Percentiles rank a stretch among this genome's conserved stretches.
Evolutionary conservation across 768 basidiomycete species (phyloP).

Genomic region (Tremella fuciformis): DNA sequence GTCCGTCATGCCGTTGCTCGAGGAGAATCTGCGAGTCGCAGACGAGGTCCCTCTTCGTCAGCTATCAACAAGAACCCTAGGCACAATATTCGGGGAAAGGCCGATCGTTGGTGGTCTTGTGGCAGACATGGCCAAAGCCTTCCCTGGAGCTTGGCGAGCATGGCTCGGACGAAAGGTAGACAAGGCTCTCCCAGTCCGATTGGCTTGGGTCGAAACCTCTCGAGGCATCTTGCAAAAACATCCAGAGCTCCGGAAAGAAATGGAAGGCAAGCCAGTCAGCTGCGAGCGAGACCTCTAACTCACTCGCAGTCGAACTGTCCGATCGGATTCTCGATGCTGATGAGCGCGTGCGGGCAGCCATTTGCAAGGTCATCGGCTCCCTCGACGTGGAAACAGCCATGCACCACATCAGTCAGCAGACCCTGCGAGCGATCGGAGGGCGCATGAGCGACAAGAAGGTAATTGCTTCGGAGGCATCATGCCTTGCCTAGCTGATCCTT

Average conservation of each 20-base stretch:
- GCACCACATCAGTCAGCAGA: conserved; percentile 68
- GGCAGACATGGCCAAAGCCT: conserved; percentile 69
- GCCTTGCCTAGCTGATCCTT: conserved; percentile 9
- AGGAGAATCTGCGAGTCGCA: conserved; percentile 74
- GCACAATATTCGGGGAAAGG: conserved; percentile 73
- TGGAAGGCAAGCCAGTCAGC: conserved; percentile 67
- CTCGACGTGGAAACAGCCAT: conserved; percentile 87
- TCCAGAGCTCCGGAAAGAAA: conserved; percentile 63
- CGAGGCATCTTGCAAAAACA: conserved; percentile 63
- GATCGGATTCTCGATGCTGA: conserved; percentile 79
- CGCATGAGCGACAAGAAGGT: conserved; percentile 83
- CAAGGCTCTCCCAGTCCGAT: conserved; percentile 65
- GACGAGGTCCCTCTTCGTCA: conserved; percentile 68
- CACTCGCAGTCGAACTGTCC: conserved; percentile 53
- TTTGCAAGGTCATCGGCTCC: conserved; percentile 73
- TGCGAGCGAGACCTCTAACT: neutral
- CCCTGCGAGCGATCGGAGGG: conserved; percentile 65
- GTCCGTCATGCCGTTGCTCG: conserved; percentile 88
- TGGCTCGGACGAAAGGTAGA: conserved; percentile 82
- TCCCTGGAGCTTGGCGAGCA: conserved; percentile 76
- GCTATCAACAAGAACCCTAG: conserved; percentile 81
- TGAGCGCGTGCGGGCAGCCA: conserved; percentile 81
- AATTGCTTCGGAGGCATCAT: neutral
- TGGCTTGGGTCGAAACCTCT: conserved; percentile 73
- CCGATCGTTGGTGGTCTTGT: conserved; percentile 26